Conservation (phyloP, 2,329 filamentous ascomycete species). For the Teratosphaeria gauchensis region DNA sequence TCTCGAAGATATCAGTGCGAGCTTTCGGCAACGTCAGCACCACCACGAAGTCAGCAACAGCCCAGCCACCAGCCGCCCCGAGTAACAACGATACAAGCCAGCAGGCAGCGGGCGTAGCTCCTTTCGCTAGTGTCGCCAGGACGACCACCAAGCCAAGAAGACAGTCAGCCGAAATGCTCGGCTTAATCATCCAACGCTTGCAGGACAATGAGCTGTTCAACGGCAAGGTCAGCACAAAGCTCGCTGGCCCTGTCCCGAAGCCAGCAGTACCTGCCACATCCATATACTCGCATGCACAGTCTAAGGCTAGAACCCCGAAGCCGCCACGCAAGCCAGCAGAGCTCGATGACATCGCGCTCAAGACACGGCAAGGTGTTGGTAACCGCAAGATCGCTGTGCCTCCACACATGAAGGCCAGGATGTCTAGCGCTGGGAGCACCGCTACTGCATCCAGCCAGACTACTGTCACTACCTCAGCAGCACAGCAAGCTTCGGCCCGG, state of each 20-base stretch:
- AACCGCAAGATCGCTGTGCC: neutral
- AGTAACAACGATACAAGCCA: neutral
- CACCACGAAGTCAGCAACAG: neutral
- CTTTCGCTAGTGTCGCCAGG: neutral
- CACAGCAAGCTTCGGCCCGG: neutral
- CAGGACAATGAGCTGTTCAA: neutral
- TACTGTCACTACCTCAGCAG: neutral
- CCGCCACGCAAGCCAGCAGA: neutral
- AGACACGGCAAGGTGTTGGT: slow-evolving; percentile 1
- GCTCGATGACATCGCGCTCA: neutral
- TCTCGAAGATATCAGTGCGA: neutral
- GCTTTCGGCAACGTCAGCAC: neutral
- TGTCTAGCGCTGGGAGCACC: slow-evolving; percentile 1
- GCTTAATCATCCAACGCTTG: neutral
- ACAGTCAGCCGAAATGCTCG: neutral
- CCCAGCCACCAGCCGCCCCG: no score
- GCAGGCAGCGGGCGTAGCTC: neutral
- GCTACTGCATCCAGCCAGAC: neutral
- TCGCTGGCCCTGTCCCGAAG: neutral
- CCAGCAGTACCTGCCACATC: neutral
- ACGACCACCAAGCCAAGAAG: neutral
- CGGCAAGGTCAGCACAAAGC: neutral
- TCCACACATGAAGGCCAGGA: slow-evolving; percentile 1
- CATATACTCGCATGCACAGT: neutral
- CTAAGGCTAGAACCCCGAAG: neutral